Conservation (phyloP, 2,329 filamentous ascomycete species). For the Leptographium wingfieldii region DNA sequence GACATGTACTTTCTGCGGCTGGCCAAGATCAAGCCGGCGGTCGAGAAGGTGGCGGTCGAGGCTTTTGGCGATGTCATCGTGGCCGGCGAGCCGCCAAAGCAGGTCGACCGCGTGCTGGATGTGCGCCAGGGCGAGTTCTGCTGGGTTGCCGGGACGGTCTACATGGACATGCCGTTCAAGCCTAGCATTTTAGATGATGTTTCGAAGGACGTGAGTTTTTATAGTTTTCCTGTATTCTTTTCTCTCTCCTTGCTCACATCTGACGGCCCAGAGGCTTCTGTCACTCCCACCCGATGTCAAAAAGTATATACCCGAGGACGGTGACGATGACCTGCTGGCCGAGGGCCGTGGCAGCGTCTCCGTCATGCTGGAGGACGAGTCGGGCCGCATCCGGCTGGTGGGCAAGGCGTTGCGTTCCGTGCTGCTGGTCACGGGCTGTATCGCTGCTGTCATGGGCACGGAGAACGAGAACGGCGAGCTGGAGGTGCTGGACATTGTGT, state of each 20-base stretch:
- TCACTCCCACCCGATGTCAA: constrained; percentile 51
- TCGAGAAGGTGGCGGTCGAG: constrained; percentile 59
- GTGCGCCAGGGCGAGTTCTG: constrained; percentile 91
- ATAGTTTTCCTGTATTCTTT: not conserved
- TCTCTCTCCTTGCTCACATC: constrained; percentile 26
- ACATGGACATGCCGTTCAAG: constrained; percentile 94
- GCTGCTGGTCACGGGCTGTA: constrained; percentile 79
- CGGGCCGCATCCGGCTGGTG: constrained; percentile 69
- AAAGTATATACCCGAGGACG: constrained; percentile 58
- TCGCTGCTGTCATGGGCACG: constrained; percentile 87
- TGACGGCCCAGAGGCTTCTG: constrained; percentile 5
- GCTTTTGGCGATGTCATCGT: constrained; percentile 72
- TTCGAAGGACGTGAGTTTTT: constrained; percentile 58
- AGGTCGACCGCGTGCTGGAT: constrained; percentile 81
- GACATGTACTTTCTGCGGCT: constrained; percentile 96
- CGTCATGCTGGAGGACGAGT: constrained; percentile 89
- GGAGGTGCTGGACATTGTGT: constrained; percentile 79
- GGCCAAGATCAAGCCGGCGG: constrained; percentile 71
- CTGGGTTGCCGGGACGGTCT: constrained; percentile 90
- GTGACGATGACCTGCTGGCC: constrained; percentile 37
- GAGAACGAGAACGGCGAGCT: constrained; percentile 89
- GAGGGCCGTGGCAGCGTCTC: constrained; percentile 13
- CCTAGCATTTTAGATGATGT: constrained; percentile 94
- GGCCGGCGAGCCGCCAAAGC: constrained; percentile 58
- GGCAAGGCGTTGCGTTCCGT: constrained; percentile 56